Percentiles rank a stretch among this genome's conserved stretches.
Conservation (phyloP, 768 basidiomycete genomes). For the Rossbeevera mucosa region DNA sequence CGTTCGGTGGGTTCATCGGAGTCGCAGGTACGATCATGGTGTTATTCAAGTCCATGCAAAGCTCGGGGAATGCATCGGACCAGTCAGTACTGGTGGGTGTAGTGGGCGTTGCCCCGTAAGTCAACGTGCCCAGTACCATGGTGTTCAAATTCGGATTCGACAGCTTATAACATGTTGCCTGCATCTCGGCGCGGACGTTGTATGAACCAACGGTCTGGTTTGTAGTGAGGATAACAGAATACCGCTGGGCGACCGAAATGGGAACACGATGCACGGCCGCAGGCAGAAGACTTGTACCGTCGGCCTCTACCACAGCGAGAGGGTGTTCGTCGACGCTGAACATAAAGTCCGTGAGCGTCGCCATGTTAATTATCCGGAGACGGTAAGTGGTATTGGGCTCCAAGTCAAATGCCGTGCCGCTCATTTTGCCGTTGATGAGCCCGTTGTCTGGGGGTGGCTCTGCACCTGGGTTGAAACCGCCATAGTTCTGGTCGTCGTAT, state of each 20-base stretch:
- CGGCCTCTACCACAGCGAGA: constrained; percentile 45
- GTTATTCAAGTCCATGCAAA: constrained; percentile 26
- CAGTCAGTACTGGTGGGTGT: constrained; percentile 26
- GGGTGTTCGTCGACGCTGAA: constrained; percentile 45
- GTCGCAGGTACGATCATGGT: constrained; percentile 28
- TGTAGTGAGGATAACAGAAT: constrained; percentile 43
- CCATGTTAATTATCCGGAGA: constrained; percentile 45
- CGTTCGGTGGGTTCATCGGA: constrained; percentile 26
- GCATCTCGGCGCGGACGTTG: constrained; percentile 36
- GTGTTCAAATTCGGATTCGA: constrained; percentile 24
- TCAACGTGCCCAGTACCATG: constrained; percentile 28
- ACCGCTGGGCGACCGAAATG: constrained; percentile 46
- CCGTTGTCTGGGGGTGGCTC: constrained; percentile 38
- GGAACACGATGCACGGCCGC: constrained; percentile 36
- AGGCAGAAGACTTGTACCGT: constrained; percentile 41
- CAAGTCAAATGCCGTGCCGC: constrained; percentile 27
- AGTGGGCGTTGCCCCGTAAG: constrained; percentile 24
- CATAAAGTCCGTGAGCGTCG: constrained; percentile 41
- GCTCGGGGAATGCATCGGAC: constrained; percentile 21
- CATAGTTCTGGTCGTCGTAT: constrained; percentile 27
- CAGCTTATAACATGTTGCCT: constrained; percentile 30
- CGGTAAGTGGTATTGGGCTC: constrained; percentile 38
- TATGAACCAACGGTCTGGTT: constrained; percentile 36
- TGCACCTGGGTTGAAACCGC: constrained; percentile 29
- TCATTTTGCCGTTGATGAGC: constrained; percentile 32